phyloP scores from a whole-genome alignment of 768 basidiomycete species.

The Boletus vermiculosoides region DNA sequence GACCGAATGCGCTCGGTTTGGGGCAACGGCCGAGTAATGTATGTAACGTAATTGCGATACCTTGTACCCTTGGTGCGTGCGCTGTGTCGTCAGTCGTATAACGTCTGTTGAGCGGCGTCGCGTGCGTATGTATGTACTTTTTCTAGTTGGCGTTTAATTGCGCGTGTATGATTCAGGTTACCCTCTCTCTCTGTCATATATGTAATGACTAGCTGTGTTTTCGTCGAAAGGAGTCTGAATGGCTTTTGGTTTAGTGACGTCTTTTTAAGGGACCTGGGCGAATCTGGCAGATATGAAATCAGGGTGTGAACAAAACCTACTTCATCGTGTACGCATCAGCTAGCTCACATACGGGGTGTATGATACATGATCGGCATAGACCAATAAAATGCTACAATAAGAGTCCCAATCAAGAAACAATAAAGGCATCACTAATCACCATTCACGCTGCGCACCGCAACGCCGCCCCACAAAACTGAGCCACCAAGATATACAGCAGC shows the following conservation, averaged over 20 bases:
- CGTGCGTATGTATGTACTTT: conserved; percentile 16
- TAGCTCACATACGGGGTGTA: background rate
- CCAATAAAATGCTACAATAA: conserved; percentile 10
- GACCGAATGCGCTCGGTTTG: conserved; percentile 5
- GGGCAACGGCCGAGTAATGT: conserved; percentile 6
- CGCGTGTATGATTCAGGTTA: conserved; percentile 15
- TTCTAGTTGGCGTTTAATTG: background rate
- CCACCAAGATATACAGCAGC: conserved; percentile 77
- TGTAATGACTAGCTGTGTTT: conserved; percentile 7
- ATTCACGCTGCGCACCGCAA: conserved; percentile 54
- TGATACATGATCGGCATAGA: conserved; percentile 11
- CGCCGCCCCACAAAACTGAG: conserved; percentile 86
- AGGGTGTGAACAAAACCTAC: background rate
- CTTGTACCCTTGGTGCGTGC: conserved; percentile 10
- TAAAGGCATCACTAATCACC: background rate
- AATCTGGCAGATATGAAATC: background rate
- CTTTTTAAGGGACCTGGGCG: background rate
- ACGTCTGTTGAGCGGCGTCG: background rate
- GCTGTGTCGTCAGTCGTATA: background rate
- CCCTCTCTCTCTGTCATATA: conserved; percentile 11
- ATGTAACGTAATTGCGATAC: conserved; percentile 26
- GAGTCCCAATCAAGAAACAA: conserved; percentile 1
- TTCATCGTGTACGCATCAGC: background rate
- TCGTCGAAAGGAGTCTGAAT: background rate
- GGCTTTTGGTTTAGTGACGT: background rate